Evolutionary conservation across 208 protist genomes (phyloP).

Genomic region (Crithidia thermophila): DNA sequence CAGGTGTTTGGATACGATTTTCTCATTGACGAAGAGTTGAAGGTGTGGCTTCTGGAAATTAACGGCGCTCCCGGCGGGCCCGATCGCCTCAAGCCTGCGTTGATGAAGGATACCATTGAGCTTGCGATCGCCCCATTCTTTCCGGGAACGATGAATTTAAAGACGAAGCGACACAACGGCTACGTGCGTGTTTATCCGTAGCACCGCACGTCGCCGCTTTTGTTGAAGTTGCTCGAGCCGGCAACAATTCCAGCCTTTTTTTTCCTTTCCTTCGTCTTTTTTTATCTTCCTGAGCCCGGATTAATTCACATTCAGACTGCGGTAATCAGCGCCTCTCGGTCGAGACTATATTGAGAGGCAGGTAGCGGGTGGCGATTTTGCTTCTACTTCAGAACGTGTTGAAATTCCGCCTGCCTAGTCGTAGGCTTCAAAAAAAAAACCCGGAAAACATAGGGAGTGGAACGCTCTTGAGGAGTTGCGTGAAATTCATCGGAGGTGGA

Average conservation of each 20-base stretch:
- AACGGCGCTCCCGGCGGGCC: constrained; percentile 86
- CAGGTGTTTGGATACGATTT: constrained; percentile 93
- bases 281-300: no score
- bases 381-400: no score
- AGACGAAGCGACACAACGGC: constrained; percentile 39
- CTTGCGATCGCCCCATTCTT: constrained; percentile 64
- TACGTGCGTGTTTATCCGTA: constrained; percentile 62
- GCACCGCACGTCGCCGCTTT: neutral
- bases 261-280: constrained; percentile 26
- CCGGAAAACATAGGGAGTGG: no score
- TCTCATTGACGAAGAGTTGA: constrained; percentile 77
- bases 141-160: constrained; percentile 44
- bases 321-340: no score
- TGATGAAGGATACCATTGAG: constrained; percentile 83
- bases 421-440: no score
- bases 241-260: no score
- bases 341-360: no score
- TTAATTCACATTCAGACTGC: no score
- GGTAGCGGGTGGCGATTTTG: no score
- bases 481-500: no score
- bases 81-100: constrained; percentile 44
- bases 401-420: no score
- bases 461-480: no score
- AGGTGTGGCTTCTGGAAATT: constrained; percentile 86
- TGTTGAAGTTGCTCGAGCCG: neutral